Base-by-base conservation (phyloP, 2,329 filamentous ascomycete species). In the Pseudonectria foliicola region DNA sequence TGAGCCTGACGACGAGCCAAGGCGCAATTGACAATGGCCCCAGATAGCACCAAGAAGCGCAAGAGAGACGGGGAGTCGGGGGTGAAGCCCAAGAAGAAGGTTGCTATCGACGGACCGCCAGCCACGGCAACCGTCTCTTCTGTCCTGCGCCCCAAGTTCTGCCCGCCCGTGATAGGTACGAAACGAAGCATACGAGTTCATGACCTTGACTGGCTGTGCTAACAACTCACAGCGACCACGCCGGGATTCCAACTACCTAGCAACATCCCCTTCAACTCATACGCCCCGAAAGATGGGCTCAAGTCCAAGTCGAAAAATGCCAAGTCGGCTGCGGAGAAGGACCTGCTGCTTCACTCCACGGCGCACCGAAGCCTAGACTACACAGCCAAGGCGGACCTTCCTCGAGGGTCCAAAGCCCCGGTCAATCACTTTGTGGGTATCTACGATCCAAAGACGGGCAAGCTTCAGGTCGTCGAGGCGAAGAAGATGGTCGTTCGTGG, bases 361-460 rank as follows among this genome's bases (percentile, higher is more conserved):
- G 63, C 62, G 29, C 74, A 82, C 54, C 66, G 60, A 21, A 75
- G 66, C 27, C 54, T 82, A 26, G 72, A 80, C 49, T 81, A 79
- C 47, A 77, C 68, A 6, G 76, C 66, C 18, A 68, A 70, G 38
- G 74, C 80, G 51, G 63, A 63, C 27, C 52, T 52, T 3, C 21
- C 48, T 3, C 42, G 51, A 15, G 57, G 53, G 3, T 40, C 48
- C 5, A 54, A 56, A 25, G 55, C 57, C 23, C 42, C 72, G 4
- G 44, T 80, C 29, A 80, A 76, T 35, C 77, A 83, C 55, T 84
- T 78, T 51, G 59, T 84, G 18, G 80, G 77, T 12, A 62, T 83
- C 5, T 81, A 74, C 42, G 77, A 84, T 46, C 73, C 76, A 1
- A 60, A 66, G 24, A 77, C 73, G 0, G 74, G 74, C 13, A 64